A percentile compares a stretch with the other conserved stretches of the same genome.
Evolutionary conservation across 2,329 filamentous ascomycete genomes (phyloP).

Genomic region (Cytospora mali): DNA sequence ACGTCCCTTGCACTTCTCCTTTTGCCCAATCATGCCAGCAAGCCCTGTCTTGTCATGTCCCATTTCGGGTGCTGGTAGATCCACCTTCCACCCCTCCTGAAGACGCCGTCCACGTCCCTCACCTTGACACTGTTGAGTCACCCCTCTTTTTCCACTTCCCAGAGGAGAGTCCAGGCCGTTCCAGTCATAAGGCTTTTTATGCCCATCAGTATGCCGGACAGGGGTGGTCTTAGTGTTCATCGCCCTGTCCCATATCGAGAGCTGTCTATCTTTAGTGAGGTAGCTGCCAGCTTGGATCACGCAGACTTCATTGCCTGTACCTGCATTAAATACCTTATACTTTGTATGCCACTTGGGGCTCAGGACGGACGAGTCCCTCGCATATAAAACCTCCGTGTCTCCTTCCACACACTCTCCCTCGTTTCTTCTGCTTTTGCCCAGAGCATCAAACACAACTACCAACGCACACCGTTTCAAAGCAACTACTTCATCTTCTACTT

Average conservation of each 20-base stretch:
- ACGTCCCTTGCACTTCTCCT: conserved; percentile 13
- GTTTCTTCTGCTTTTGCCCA: background rate
- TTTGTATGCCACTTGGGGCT: background rate
- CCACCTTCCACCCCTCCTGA: conserved; percentile 6
- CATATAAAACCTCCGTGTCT: conserved; percentile 16
- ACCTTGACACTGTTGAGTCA: conserved; percentile 8
- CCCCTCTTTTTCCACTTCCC: conserved; percentile 10
- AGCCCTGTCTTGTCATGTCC: conserved; percentile 12
- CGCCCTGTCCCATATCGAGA: conserved; percentile 10
- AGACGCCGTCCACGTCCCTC: conserved; percentile 2
- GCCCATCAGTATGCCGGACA: conserved; percentile 12
- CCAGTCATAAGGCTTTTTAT: conserved; percentile 11
- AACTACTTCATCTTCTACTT: background rate
- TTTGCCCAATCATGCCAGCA: conserved; percentile 16
- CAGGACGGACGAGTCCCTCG: background rate
- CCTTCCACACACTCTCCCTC: background rate
- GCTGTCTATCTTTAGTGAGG: conserved; percentile 4
- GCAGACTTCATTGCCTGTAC: background rate
- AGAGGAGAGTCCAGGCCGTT: background rate
- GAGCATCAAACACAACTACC: background rate
- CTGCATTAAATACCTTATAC: conserved; percentile 11
- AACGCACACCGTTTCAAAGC: background rate
- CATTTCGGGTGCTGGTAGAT: conserved; percentile 3
- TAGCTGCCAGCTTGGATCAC: conserved; percentile 6
- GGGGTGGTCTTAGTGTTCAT: conserved; percentile 15